Evolutionary conservation across 768 basidiomycete species (phyloP).

Genomic region (Leccinum ochraceum): DNA sequence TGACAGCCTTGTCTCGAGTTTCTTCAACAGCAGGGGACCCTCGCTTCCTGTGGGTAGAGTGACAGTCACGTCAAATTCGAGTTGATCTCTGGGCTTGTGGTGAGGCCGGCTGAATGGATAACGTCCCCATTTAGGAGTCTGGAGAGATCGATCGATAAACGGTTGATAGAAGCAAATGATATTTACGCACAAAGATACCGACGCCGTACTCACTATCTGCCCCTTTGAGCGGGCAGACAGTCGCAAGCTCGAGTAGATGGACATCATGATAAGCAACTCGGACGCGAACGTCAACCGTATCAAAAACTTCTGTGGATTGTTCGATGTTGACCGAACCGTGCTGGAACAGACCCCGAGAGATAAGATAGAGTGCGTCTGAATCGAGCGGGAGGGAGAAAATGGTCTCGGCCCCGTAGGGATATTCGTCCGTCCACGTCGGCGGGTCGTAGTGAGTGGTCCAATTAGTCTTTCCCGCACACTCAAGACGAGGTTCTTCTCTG

Average conservation of each 20-base stretch:
- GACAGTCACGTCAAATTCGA: conserved; percentile 39
- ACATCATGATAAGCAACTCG: conserved; percentile 25
- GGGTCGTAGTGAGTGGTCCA: conserved; percentile 28
- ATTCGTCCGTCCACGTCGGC: conserved; percentile 23
- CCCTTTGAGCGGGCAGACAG: conserved; percentile 34
- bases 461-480: conserved; percentile 21
- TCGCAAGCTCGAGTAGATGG: conserved; percentile 21
- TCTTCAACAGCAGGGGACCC: conserved; percentile 37
- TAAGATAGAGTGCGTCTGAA: conserved; percentile 32
- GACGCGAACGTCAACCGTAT: conserved; percentile 32
- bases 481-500: not conserved
- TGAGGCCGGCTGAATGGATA: not conserved
- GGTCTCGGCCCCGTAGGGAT: conserved; percentile 29
- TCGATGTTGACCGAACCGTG: conserved; percentile 30
- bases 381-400: conserved; percentile 32
- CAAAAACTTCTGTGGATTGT: conserved; percentile 29
- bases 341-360: conserved; percentile 32
- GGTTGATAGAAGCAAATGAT: not conserved
- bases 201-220: conserved; percentile 27
- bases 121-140: conserved; percentile 34
- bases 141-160: not conserved
- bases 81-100: conserved; percentile 10
- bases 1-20: conserved; percentile 43
- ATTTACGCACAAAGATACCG: conserved; percentile 36
- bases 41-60: conserved; percentile 36